Conservation (phyloP, 306 rosid species). For the cucumber (Cucumis sativus) region DNA sequence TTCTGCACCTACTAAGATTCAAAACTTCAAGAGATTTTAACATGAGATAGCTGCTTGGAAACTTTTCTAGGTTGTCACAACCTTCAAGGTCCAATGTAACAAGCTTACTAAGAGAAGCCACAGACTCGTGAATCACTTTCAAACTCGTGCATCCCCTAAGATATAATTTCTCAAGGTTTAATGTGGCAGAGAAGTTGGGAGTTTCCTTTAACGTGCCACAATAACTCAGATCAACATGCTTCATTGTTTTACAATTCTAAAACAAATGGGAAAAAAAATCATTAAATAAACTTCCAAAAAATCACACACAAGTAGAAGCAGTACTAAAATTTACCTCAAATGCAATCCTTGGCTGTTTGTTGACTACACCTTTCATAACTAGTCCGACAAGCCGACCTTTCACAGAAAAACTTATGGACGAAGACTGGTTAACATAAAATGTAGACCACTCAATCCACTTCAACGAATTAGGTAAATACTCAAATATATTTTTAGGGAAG, state of each 20-base stretch:
- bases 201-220: not conserved
- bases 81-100: not conserved
- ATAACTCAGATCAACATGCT: not conserved
- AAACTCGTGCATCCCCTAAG: not conserved
- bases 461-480: not conserved
- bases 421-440: not conserved
- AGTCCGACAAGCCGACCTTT: not conserved
- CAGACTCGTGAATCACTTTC: not conserved
- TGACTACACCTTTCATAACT: not conserved
- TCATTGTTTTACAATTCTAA: no score
- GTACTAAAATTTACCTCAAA: not conserved
- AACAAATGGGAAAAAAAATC: no score
- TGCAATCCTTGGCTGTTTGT: not conserved
- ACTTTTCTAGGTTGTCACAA: not conserved
- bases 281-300: no score
- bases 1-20: not conserved
- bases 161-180: not conserved
- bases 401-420: not conserved
- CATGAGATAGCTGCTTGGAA: not conserved
- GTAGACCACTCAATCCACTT: not conserved
- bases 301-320: no score
- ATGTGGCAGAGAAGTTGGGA: not conserved
- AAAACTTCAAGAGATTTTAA: not conserved
- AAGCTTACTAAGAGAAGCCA: not conserved
- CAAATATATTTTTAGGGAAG: not conserved